Percentiles rank a stretch among this genome's conserved stretches.
These are phyloP conservation scores for Fallopia convolvulus DNA, from an alignment of 148 eudicot genomes.

Conservation along the genomic window DNA sequence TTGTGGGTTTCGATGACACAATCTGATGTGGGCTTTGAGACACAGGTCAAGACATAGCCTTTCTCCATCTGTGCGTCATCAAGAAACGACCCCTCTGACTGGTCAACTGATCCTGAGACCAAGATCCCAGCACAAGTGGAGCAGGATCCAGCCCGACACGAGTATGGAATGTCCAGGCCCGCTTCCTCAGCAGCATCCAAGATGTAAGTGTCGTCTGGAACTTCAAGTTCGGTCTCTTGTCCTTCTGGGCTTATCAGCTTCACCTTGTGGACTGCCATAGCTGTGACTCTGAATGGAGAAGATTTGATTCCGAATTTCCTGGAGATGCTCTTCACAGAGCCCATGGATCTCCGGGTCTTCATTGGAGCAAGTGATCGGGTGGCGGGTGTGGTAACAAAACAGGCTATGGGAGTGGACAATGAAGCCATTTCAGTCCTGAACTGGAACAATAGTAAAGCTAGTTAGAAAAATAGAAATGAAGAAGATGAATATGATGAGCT, in stretches of 20 bases:
- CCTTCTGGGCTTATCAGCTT: conserved; percentile 59
- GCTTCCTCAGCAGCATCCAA: conserved; percentile 71
- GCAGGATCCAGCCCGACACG: conserved; percentile 88
- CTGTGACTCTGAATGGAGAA: conserved; percentile 39
- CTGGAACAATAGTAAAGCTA: neutral
- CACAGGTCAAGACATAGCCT: conserved; percentile 67
- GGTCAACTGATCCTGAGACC: conserved; percentile 51
- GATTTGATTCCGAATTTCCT: conserved; percentile 45
- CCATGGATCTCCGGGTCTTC: conserved; percentile 31
- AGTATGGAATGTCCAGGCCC: conserved; percentile 73
- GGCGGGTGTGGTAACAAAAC: neutral
- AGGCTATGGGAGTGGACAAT: neutral
- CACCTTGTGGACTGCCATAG: conserved; percentile 42
- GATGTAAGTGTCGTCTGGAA: conserved; percentile 59
- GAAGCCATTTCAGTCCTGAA: conserved; percentile 3
- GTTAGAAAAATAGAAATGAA: neutral
- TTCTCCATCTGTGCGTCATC: conserved; percentile 54
- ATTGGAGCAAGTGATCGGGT: conserved; percentile 11
- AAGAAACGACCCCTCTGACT: conserved; percentile 81
- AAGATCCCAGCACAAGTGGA: conserved; percentile 78
- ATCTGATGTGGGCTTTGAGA: conserved; percentile 58
- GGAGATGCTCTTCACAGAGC: conserved; percentile 28
- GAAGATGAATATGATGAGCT: neutral
- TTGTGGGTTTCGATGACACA: conserved; percentile 76
- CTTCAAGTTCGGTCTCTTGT: conserved; percentile 50